These are phyloP conservation scores for Ilex asprella DNA, from an alignment of 257 asterid species.

Conservation along the genomic window DNA sequence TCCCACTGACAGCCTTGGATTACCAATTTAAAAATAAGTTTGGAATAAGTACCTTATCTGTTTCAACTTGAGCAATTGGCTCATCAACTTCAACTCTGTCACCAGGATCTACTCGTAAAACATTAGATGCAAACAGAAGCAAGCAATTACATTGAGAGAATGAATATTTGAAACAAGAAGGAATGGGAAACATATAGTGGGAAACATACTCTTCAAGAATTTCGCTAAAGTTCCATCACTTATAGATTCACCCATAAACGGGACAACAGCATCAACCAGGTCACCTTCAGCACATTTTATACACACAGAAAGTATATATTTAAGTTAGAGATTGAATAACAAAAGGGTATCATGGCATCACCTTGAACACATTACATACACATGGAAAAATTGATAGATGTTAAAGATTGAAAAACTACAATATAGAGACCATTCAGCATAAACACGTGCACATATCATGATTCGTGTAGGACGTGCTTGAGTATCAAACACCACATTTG, in stretches of 20 bases:
- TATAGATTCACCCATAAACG: slow-evolving; percentile 95
- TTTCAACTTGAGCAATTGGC: slow-evolving; percentile 96
- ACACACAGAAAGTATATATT: slow-evolving; percentile 7
- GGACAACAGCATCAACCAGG: slow-evolving; percentile 83
- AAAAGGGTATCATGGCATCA: too few species aligned
- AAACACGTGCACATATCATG: too few species aligned
- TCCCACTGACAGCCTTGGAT: slow-evolving; percentile 4
- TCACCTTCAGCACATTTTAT: slow-evolving; percentile 48
- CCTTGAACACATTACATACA: too few species aligned
- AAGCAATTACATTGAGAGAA: slow-evolving; percentile 9
- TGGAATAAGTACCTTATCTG: slow-evolving; percentile 68
- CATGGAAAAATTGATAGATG: too few species aligned
- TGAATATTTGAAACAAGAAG: background rate
- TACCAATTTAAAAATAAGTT: background rate
- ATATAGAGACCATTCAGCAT: slow-evolving; percentile 2
- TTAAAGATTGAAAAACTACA: background rate
- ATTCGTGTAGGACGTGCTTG: too few species aligned
- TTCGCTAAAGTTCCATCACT: slow-evolving; percentile 83
- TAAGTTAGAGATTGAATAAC: too few species aligned
- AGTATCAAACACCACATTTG: too few species aligned
- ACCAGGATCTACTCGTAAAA: slow-evolving; percentile 64
- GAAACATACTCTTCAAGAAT: slow-evolving; percentile 69
- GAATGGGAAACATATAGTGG: background rate
- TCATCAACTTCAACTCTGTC: slow-evolving; percentile 85
- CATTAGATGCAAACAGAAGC: slow-evolving; percentile 8